Evolutionary conservation across 192 early-diverging fungal species (phyloP).

Genomic region (Chytriomyces confervae): DNA sequence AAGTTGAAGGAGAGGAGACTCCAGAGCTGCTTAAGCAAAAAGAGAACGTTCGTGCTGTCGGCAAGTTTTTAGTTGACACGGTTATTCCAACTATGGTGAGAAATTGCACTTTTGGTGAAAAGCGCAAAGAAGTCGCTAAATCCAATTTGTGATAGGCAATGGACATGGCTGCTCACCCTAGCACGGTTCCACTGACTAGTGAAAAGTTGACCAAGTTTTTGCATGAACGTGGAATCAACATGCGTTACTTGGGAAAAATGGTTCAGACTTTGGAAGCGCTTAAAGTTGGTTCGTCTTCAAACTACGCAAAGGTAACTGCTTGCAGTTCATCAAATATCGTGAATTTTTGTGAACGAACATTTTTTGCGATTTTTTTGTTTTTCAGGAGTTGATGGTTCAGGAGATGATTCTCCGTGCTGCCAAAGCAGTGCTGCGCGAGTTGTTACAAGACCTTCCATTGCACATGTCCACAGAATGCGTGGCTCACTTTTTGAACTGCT

Average conservation of each 20-base stretch:
- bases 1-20: constrained; percentile 45
- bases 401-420: constrained; percentile 88
- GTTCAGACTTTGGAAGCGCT: constrained; percentile 67
- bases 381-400: constrained; percentile 69
- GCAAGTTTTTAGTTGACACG: constrained; percentile 75
- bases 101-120: constrained; percentile 18
- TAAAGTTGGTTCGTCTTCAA: constrained; percentile 36
- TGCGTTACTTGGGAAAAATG: constrained; percentile 91
- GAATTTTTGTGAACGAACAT: not conserved
- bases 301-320: constrained; percentile 2
- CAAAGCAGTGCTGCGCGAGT: constrained; percentile 82
- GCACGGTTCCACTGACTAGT: constrained; percentile 74
- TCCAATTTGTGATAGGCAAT: constrained; percentile 33
- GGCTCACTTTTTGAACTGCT: constrained; percentile 82
- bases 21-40: constrained; percentile 51
- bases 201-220: constrained; percentile 76
- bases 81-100: constrained; percentile 39
- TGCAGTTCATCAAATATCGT: not conserved
- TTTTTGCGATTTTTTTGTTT: constrained; percentile 11
- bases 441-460: constrained; percentile 64
- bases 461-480: constrained; percentile 67
- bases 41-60: constrained; percentile 72
- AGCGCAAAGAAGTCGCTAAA: not conserved
- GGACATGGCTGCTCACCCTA: constrained; percentile 41
- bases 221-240: constrained; percentile 96